Evolutionary conservation across 371 early-diverging fungal genomes (phyloP), one percentile per base, ranked within the genome.

Genomic region (Syncephalastrum racemosum): DNA sequence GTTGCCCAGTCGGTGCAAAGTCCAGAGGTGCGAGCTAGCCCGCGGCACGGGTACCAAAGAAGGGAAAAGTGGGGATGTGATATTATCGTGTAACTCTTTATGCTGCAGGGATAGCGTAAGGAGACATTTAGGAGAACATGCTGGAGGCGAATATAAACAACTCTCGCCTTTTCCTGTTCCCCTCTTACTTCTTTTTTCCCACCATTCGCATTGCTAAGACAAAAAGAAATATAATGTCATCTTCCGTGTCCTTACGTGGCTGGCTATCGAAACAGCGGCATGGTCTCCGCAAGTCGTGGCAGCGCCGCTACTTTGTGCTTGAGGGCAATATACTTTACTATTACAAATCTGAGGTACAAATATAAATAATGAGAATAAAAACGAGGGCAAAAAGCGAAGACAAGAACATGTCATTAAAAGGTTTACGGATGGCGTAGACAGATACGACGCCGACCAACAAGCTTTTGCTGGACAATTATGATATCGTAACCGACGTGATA

Each of bases 241-340:
- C 46, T 46, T 27, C 55, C 47, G 31, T 40, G 18, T 46, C 46
- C 18, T 18, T 50, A 14, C 50, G 66, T 50, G 77, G 77, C 10
- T 76, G 67, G 59, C 50, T 76, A 18, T 56, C 63, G 55, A 76
- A 76, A 57, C 77, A 76, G 56, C 60, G 67, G 20, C 77, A 76
- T 53, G 73, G 77, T 43, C 60, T 67, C 45, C 67, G 63, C 23
- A 70, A 56, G 25, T 53, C 61, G 4, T 66, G 57, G 54, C 27
- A 53, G 15, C 53, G 58, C 23, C 66, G 66, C 1, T 66, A 58
- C 41, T 66, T 66, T 50, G 66, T 66, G 1, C 52, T 66, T 3
- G 58, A 66, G 16, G 66, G 61, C 54, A 46, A 60, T 40, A 54
- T 56, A 41, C 55, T 66, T 5, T 50, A 46, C 7, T 66, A 66